These are phyloP conservation scores for Ceratocystis colombiana DNA, from an alignment of 2,329 filamentous ascomycete species.

Conservation along the genomic window DNA sequence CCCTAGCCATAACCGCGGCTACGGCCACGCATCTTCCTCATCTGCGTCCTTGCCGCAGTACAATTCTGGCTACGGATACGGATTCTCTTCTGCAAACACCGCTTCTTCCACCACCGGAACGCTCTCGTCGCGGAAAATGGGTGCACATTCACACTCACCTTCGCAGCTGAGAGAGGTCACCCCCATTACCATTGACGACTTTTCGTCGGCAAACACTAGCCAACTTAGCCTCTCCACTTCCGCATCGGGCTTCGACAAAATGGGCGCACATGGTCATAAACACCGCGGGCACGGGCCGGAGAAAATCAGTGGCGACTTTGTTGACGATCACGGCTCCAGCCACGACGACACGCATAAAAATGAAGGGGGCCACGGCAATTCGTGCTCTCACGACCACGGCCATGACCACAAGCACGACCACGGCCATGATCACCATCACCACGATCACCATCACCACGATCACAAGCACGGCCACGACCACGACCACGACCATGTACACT, in stretches of 20 bases:
- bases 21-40: constrained; percentile 2
- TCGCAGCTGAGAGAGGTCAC: constrained; percentile 1
- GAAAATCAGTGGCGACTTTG: constrained; percentile 3
- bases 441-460: constrained; percentile 28
- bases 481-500: constrained; percentile 29
- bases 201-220: constrained; percentile 9
- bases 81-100: neutral
- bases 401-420: constrained; percentile 29
- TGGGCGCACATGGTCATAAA: constrained; percentile 11
- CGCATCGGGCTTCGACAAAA: neutral
- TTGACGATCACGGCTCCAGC: constrained; percentile 27
- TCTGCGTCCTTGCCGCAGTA: neutral
- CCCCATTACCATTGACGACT: constrained; percentile 14
- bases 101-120: neutral
- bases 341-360: constrained; percentile 28
- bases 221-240: constrained; percentile 1
- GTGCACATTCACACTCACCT: constrained; percentile 19
- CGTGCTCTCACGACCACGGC: constrained; percentile 27
- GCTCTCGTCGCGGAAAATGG: constrained; percentile 19
- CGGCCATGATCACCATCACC: constrained; percentile 26
- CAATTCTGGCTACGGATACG: constrained; percentile 6
- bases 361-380: constrained; percentile 28
- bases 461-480: constrained; percentile 29
- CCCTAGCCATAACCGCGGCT: neutral
- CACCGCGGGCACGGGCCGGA: constrained; percentile 9